phyloP scores from a whole-genome alignment of 768 basidiomycete genomes.

The Mycena maculata region DNA sequence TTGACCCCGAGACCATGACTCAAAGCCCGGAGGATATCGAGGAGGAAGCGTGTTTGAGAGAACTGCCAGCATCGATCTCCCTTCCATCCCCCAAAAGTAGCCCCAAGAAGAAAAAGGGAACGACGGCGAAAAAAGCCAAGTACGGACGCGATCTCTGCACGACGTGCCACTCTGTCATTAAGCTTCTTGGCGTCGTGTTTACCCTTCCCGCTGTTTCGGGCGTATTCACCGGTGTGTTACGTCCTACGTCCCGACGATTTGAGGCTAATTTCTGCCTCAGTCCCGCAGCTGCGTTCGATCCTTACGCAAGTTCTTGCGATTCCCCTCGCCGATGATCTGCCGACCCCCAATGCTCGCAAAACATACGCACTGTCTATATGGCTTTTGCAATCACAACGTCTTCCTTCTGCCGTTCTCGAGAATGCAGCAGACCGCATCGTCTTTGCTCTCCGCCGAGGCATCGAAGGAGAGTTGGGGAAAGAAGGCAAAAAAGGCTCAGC shows the following conservation, averaged over 20 bases:
- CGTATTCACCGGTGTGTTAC: conserved; percentile 68
- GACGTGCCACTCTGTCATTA: conserved; percentile 76
- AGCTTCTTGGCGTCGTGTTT: conserved; percentile 70
- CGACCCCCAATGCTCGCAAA: conserved; percentile 88
- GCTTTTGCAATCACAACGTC: conserved; percentile 77
- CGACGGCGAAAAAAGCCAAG: conserved; percentile 83
- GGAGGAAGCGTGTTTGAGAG: conserved; percentile 43
- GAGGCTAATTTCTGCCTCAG: conserved; percentile 48
- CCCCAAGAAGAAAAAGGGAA: conserved; percentile 75
- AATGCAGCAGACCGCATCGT: conserved; percentile 77
- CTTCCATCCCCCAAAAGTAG: conserved; percentile 80
- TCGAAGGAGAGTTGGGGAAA: conserved; percentile 87
- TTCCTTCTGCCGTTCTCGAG: conserved; percentile 69
- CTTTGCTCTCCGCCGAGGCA: conserved; percentile 76
- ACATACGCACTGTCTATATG: conserved; percentile 83
- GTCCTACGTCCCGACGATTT: conserved; percentile 26
- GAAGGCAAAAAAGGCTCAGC: conserved; percentile 90
- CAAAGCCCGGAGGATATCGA: conserved; percentile 35
- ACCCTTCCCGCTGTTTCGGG: conserved; percentile 67
- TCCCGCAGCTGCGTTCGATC: conserved; percentile 67
- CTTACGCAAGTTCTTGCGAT: conserved; percentile 76
- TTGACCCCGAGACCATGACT: conserved; percentile 60
- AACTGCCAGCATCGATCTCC: conserved; percentile 42
- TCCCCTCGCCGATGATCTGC: conserved; percentile 73
- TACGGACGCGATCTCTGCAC: conserved; percentile 84